Base-by-base conservation (phyloP, 305 asterid genomes). In the Solanum hybrid region DNA sequence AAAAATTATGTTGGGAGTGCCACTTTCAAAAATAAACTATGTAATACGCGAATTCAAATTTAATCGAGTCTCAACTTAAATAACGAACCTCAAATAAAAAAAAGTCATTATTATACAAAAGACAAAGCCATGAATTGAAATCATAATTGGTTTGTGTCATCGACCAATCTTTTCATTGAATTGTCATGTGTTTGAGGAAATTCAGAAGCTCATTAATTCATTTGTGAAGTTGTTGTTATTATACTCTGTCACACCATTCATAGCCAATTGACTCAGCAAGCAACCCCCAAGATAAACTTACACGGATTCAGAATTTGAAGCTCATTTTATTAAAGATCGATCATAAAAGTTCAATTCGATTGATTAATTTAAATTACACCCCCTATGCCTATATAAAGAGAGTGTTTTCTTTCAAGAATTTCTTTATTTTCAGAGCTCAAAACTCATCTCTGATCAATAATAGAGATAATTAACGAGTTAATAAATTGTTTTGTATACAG, bases 1-100 rank as follows among this genome's bases (percentile, higher is more conserved):
- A 7, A 75, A 31, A 75, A 12, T 2, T 2, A 75, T 31, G 35
- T 31, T 7, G 0, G 0, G 72, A 22, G 13, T 64, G 27, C 0
- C 27, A 22, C 12, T 22, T 64, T 22, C 10, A 3, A 64, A 64
- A 64, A 8, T 64, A 64, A 64, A 64, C 0, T 22, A 64, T 64
- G 5, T 64, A 22, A 22, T 64, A 60, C 12, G 0, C 0, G 2
- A 75, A 29, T 29, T 7, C 0, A 7, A 75, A 31, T 15, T 14
- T 7, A 75, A 31, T 31, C 1, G 1, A 73, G 0, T 73, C 0
- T 73, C 0, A 73, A 29, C 0, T 1, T 6, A 2, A 31, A 4
- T 15, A 15, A 2, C 7, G 5, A 14, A 15, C 3, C 72, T 64
- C 26, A 15, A 75, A 31, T 17, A 75, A 3, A 71, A 69, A 22